phyloP scores from a whole-genome alignment of 164 flowering plant genomes.

The Tetracentron sinense region DNA sequence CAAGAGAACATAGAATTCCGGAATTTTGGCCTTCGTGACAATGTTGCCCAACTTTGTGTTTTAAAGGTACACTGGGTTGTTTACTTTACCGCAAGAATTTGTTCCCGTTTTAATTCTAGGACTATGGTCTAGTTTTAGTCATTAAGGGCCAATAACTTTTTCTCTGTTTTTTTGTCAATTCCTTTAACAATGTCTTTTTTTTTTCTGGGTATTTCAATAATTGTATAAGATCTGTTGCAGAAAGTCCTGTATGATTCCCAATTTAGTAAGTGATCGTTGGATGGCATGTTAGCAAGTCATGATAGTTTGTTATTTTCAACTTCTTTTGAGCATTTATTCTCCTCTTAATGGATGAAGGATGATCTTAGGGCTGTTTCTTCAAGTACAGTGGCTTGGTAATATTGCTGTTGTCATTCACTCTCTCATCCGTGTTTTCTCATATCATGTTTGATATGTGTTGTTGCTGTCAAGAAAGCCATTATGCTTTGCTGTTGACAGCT shows the following conservation, averaged over 20 bases:
- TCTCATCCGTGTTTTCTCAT: not conserved
- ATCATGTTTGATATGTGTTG: not conserved
- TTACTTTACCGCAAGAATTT: not conserved
- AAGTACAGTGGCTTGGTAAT: not conserved
- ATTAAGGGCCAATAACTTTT: too few species aligned
- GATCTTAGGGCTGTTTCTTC: not conserved
- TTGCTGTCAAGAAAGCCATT: constrained; percentile 1
- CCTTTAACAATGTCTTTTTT: too few species aligned
- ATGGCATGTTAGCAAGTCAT: not conserved
- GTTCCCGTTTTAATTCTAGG: too few species aligned
- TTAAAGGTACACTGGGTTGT: constrained; percentile 49
- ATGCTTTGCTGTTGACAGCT: not conserved
- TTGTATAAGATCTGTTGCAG: too few species aligned
- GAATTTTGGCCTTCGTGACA: constrained; percentile 76
- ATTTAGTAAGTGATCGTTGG: too few species aligned
- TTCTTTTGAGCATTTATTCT: not conserved
- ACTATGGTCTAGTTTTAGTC: too few species aligned
- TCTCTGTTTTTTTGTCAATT: too few species aligned
- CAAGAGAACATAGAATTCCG: constrained; percentile 72
- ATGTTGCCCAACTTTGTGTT: constrained; percentile 92
- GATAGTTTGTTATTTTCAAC: not conserved
- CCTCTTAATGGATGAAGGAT: constrained; percentile 1
- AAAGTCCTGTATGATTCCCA: too few species aligned
- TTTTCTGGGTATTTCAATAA: too few species aligned
- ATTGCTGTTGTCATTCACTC: not conserved